phyloP scores from a whole-genome alignment of 345 rosid species.

The Brassica incana region DNA sequence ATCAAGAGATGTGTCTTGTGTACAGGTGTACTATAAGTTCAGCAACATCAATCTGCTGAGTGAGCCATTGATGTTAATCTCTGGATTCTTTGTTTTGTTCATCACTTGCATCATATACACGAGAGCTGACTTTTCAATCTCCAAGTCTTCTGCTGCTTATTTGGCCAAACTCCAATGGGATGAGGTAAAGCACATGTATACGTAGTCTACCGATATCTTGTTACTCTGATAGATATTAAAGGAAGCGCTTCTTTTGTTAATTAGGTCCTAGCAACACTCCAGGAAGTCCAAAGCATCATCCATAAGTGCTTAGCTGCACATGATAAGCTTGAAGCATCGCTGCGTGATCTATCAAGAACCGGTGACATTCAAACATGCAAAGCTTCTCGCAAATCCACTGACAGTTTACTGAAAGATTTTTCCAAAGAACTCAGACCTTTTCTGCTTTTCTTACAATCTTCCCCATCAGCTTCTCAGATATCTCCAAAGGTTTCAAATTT shows the following conservation, averaged over 20 bases:
- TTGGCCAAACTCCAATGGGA: slow-evolving; percentile 97
- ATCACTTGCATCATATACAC: slow-evolving; percentile 65
- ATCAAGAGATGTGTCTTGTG: not conserved
- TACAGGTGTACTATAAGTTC: slow-evolving; percentile 89
- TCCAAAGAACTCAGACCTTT: slow-evolving; percentile 71
- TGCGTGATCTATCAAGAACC: slow-evolving; percentile 84
- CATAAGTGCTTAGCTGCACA: slow-evolving; percentile 65
- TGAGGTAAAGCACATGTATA: slow-evolving; percentile 50
- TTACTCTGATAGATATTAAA: not conserved
- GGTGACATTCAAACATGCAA: slow-evolving; percentile 94
- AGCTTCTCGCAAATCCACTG: slow-evolving; percentile 77
- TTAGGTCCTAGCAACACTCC: slow-evolving; percentile 77
- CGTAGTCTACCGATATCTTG: not conserved
- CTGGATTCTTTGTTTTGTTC: slow-evolving; percentile 75
- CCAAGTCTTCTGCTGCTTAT: slow-evolving; percentile 89
- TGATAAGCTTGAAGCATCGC: slow-evolving; percentile 83
- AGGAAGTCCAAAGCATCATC: slow-evolving; percentile 59
- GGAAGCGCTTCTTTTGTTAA: slow-evolving; percentile 9
- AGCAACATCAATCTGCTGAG: slow-evolving; percentile 70
- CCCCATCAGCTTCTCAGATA: slow-evolving; percentile 65
- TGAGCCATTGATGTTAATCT: slow-evolving; percentile 87
- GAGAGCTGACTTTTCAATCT: slow-evolving; percentile 84
- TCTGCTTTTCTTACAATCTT: slow-evolving; percentile 65
- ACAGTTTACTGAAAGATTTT: slow-evolving; percentile 71
- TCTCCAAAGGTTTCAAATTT: slow-evolving; percentile 61